These are phyloP conservation scores for Chara braunii DNA, from an alignment of 139 green algal genomes.

Conservation along the genomic window DNA sequence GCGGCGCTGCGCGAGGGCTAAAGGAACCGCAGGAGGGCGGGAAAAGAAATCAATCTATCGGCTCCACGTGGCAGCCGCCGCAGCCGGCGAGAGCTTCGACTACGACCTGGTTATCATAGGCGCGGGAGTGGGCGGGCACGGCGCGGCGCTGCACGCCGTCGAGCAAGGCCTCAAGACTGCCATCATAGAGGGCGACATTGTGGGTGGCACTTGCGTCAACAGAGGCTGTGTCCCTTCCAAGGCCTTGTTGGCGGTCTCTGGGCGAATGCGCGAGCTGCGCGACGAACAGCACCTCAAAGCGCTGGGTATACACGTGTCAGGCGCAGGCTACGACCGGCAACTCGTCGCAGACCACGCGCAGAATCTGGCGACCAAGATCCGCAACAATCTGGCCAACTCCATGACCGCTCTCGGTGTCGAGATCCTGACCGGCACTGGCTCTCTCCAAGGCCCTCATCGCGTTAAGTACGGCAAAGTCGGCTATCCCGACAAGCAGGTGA, in stretches of 20 bases:
- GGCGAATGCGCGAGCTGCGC: slow-evolving; percentile 81
- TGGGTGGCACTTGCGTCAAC: slow-evolving; percentile 99
- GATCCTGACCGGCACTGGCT: slow-evolving; percentile 81
- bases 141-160: slow-evolving; percentile 92
- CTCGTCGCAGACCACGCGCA: slow-evolving; percentile 86
- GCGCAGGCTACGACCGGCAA: slow-evolving; percentile 81
- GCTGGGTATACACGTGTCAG: slow-evolving; percentile 53
- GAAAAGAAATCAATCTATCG: too few relatives aligned
- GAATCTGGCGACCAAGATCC: slow-evolving; percentile 79
- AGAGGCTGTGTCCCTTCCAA: slow-evolving; percentile 93
- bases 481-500: slow-evolving; percentile 54
- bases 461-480: slow-evolving; percentile 36
- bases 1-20: too few relatives aligned
- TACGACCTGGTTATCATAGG: slow-evolving; percentile 99
- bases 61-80: too few relatives aligned
- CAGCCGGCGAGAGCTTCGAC: slow-evolving; percentile 59
- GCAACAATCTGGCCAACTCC: slow-evolving; percentile 84
- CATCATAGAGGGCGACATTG: slow-evolving; percentile 91
- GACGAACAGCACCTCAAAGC: slow-evolving; percentile 85
- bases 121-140: slow-evolving; percentile 92
- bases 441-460: slow-evolving; percentile 52
- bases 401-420: slow-evolving; percentile 90
- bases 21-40: too few relatives aligned
- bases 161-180: slow-evolving; percentile 93
- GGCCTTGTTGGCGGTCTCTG: slow-evolving; percentile 90